Evolutionary conservation across 1,284 basidiomycete genomes (phyloP).

Genomic region (Jaminaea rosea): DNA sequence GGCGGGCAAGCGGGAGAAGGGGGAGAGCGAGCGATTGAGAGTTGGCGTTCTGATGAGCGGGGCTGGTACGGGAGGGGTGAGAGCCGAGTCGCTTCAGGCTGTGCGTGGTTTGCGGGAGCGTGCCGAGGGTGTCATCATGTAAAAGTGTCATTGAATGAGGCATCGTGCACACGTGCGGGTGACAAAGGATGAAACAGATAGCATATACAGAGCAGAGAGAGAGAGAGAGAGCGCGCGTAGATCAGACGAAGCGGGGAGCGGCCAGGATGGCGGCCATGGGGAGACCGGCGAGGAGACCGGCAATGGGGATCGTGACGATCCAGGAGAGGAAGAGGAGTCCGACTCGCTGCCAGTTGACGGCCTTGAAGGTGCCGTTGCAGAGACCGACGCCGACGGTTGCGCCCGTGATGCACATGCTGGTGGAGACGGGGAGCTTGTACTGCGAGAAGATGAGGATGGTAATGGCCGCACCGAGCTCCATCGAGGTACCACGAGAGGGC

Average conservation of each 20-base stretch:
- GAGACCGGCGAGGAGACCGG: conserved; percentile 9
- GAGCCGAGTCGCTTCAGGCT: too few relatives aligned
- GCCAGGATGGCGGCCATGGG: conserved; percentile 12
- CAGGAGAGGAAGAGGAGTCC: conserved; percentile 11
- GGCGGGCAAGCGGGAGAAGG: neutral
- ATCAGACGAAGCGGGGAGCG: conserved; percentile 9
- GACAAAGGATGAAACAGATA: too few relatives aligned
- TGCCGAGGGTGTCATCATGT: too few relatives aligned
- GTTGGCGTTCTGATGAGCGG: too few relatives aligned
- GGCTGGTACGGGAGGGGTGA: too few relatives aligned
- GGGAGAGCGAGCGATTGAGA: too few relatives aligned
- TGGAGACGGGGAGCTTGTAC: conserved; percentile 15
- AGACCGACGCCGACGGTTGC: conserved; percentile 18
- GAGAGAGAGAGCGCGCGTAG: too few relatives aligned
- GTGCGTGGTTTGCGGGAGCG: too few relatives aligned
- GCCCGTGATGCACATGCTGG: conserved; percentile 22
- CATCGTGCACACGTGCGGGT: too few relatives aligned
- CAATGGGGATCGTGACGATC: conserved; percentile 12
- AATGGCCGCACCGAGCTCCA: conserved; percentile 22
- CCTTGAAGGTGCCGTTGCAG: conserved; percentile 14
- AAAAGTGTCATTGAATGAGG: too few relatives aligned
- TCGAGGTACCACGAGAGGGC: conserved; percentile 23
- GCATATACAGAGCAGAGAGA: too few relatives aligned
- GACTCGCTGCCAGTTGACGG: conserved; percentile 22
- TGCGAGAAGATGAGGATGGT: conserved; percentile 16